phyloP scores from a whole-genome alignment of 148 eudicot genomes.

The Heliamphora exappendiculata region DNA sequence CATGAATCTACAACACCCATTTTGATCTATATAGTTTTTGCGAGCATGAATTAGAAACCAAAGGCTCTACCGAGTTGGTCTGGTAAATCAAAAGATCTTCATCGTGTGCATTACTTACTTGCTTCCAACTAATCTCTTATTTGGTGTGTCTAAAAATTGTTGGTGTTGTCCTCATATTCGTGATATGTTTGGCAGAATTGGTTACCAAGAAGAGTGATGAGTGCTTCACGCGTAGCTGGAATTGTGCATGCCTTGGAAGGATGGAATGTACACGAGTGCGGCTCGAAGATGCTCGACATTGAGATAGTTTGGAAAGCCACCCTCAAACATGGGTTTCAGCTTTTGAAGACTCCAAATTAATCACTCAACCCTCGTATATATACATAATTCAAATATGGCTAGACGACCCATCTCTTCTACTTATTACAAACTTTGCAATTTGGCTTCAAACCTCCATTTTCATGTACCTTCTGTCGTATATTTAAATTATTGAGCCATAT shows the following conservation, averaged over 20 bases:
- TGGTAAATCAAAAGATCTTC: too few species aligned
- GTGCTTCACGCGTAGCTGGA: slow-evolving; percentile 51
- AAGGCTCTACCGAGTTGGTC: not conserved
- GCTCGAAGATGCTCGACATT: slow-evolving; percentile 26
- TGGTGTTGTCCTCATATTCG: not conserved
- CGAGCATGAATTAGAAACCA: not conserved
- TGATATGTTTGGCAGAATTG: slow-evolving; percentile 59
- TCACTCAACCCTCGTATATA: too few species aligned
- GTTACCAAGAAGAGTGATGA: slow-evolving; percentile 62
- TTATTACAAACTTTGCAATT: too few species aligned
- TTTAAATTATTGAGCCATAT: too few species aligned
- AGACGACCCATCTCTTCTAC: too few species aligned
- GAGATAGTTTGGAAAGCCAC: slow-evolving; percentile 44
- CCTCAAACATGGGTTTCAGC: slow-evolving; percentile 44
- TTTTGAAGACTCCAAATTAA: slow-evolving; percentile 7
- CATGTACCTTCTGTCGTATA: too few species aligned
- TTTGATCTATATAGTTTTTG: not conserved
- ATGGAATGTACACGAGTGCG: slow-evolving; percentile 44
- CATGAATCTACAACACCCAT: not conserved
- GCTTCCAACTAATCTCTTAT: not conserved
- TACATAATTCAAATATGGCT: too few species aligned
- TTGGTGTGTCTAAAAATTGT: not conserved
- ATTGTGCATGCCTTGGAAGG: slow-evolving; percentile 51
- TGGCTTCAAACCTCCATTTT: too few species aligned
- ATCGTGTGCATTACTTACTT: not conserved